These are phyloP conservation scores for Phoenix dactylifera DNA, from an alignment of 176 grass and related monocot species.

Conservation along the genomic window DNA sequence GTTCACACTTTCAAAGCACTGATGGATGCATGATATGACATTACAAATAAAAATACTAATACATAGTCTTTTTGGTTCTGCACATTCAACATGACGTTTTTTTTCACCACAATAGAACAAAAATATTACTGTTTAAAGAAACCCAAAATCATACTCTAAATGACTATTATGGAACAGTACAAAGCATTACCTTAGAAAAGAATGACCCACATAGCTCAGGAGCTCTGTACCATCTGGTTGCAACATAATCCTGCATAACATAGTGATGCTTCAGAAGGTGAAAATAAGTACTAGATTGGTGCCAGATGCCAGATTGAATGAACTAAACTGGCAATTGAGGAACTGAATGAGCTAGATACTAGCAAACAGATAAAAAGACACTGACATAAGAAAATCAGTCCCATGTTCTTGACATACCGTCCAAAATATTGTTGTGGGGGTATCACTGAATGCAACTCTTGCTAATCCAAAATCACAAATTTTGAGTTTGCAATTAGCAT, in stretches of 20 bases:
- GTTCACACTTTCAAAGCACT: too few species aligned
- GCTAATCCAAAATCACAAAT: slow-evolving; percentile 98
- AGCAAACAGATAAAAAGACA: slow-evolving; percentile 4
- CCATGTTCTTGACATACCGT: slow-evolving; percentile 47
- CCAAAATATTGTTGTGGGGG: slow-evolving; percentile 88
- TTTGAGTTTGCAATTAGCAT: slow-evolving; percentile 97
- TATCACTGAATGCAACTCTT: slow-evolving; percentile 89
- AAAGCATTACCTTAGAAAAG: slow-evolving; percentile 72
- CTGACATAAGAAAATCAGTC: slow-evolving; percentile 3
- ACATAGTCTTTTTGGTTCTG: too few species aligned
- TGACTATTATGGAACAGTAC: slow-evolving; percentile 16
- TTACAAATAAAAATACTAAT: too few species aligned
- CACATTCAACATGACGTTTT: too few species aligned
- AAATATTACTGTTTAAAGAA: too few species aligned
- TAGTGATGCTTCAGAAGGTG: background rate
- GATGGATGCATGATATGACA: too few species aligned
- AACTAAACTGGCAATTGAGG: too few species aligned
- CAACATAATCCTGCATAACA: slow-evolving; percentile 84
- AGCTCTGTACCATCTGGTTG: slow-evolving; percentile 97
- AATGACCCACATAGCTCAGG: slow-evolving; percentile 95
- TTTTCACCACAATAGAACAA: too few species aligned
- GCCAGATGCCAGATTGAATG: too few species aligned
- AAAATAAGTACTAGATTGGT: slow-evolving; percentile 6
- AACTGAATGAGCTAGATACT: too few species aligned
- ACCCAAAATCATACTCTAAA: background rate